A percentile compares a stretch with the other conserved stretches of the same genome.
These are phyloP conservation scores for Candida chilensis DNA, from an alignment of 805 yeast species.

Conservation along the genomic window DNA sequence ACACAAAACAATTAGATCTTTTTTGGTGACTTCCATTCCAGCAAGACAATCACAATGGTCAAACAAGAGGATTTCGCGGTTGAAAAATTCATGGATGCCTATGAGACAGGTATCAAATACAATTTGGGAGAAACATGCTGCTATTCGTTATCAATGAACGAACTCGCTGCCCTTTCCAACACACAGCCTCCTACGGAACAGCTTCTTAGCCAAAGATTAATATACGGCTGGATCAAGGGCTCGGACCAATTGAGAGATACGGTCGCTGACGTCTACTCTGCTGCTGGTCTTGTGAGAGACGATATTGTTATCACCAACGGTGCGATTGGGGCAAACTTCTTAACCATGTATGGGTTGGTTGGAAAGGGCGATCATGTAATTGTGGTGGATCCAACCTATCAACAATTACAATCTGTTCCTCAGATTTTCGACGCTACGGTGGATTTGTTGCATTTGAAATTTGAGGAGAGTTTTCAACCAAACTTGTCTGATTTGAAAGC, in stretches of 20 bases:
- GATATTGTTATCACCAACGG: constrained; percentile 43
- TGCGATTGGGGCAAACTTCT: constrained; percentile 47
- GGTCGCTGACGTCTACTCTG: constrained; percentile 24
- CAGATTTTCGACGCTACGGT: constrained; percentile 33
- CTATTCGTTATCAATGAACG: constrained; percentile 29
- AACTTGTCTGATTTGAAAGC: constrained; percentile 18
- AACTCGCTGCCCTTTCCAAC: constrained; percentile 20
- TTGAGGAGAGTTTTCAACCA: constrained; percentile 24
- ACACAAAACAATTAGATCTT: too few species aligned
- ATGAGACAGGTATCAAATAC: constrained; percentile 26
- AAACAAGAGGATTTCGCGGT: constrained; percentile 34
- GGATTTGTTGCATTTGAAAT: constrained; percentile 18
- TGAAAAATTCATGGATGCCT: constrained; percentile 46
- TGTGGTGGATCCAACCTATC: constrained; percentile 40
- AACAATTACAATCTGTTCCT: constrained; percentile 40
- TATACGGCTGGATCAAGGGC: constrained; percentile 40
- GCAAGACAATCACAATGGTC: too few species aligned
- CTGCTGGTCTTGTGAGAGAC: constrained; percentile 11
- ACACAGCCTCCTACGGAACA: constrained; percentile 11
- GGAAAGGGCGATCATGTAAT: constrained; percentile 37
- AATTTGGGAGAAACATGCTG: constrained; percentile 49
- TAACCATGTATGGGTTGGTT: constrained; percentile 31
- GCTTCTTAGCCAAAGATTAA: constrained; percentile 16
- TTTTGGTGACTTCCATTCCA: too few species aligned
- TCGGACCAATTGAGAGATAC: constrained; percentile 23